These are phyloP conservation scores for Canariomyces notabilis DNA, from an alignment of 2,329 filamentous ascomycete species.

Conservation along the genomic window DNA sequence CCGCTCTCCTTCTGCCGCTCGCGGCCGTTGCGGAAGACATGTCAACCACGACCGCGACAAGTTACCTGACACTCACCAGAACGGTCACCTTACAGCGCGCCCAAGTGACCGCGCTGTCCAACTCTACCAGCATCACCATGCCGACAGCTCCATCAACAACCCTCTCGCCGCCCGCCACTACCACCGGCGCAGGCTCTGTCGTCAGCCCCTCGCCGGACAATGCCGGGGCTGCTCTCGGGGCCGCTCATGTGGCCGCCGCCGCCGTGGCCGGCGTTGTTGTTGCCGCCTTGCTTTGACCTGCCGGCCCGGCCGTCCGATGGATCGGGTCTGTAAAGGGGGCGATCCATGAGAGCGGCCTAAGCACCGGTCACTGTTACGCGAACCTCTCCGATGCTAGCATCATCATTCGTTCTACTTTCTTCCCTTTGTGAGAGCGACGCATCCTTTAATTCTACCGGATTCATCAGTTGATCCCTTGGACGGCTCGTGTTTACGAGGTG, in stretches of 20 bases:
- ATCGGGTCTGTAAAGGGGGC: slow-evolving; percentile 2
- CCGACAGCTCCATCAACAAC: slow-evolving; percentile 28
- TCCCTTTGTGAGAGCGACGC: slow-evolving; percentile 24
- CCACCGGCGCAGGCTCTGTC: slow-evolving; percentile 23
- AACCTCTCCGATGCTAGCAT: slow-evolving; percentile 31
- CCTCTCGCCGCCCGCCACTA: slow-evolving; percentile 20
- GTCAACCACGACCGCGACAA: slow-evolving; percentile 46
- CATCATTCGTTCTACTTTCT: slow-evolving; percentile 26
- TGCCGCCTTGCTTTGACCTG: slow-evolving; percentile 46
- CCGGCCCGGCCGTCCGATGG: not conserved
- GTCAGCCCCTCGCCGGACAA: slow-evolving; percentile 29
- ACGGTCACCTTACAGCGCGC: slow-evolving; percentile 38
- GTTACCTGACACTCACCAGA: slow-evolving; percentile 45
- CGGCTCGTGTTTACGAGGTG: slow-evolving; percentile 2
- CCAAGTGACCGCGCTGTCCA: slow-evolving; percentile 32
- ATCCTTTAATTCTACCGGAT: slow-evolving; percentile 6
- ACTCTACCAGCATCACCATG: slow-evolving; percentile 28
- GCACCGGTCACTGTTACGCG: slow-evolving; percentile 16
- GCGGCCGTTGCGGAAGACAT: slow-evolving; percentile 44
- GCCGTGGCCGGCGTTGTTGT: slow-evolving; percentile 47
- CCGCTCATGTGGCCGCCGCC: slow-evolving; percentile 42
- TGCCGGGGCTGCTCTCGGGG: slow-evolving; percentile 41
- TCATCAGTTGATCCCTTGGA: slow-evolving; percentile 10
- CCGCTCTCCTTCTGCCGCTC: slow-evolving; percentile 48
- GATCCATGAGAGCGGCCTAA: not conserved